Evolutionary conservation across 805 yeast species (phyloP), one percentile per base, ranked within the genome.

Genomic region (Metschnikowia noctiluminum): DNA sequence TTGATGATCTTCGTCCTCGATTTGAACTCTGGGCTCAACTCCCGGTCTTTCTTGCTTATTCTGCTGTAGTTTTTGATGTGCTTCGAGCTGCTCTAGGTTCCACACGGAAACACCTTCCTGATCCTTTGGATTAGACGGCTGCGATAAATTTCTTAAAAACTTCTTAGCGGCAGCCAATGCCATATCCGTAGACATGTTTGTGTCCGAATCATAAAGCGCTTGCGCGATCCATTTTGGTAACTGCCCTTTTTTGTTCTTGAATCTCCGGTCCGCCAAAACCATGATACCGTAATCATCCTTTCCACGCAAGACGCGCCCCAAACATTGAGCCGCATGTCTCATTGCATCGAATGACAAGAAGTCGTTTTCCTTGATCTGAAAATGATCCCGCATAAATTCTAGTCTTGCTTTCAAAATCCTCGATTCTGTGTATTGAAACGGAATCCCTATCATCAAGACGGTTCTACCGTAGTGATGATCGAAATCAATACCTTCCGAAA

Each of bases 311-410:
- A 94, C 99, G 63, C 99, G 82, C 10, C 99, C 99, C 61, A 94
- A 70, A 69, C 99, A 94, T 67, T 94, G 99, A 0, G 99, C 98
- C 4, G 98, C 99, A 70, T 94, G 99, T 63, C 99, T 82, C 99
- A 94, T 94, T 12, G 99, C 99, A 69, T 94, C 99, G 76, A 94
- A 94, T 10, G 98, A 91, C 35, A 94, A 65, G 63, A 94, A 94
- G 61, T 94, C 99, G 62, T 89, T 90, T 61, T 94, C 99, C 54
- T 89, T 79, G 48, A 94, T 92, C 60, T 90, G 95, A 64, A 81
- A 92, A 60, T 90, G 91, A 63, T 94, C 98, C 56, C 98, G 76
- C 64, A 94, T 68, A 61, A 94, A 94, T 68, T 94, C 99, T 40
- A 94, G 73, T 44, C 99, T 79, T 0, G 99, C 99, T 59, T 94